Conservation (phyloP, 768 basidiomycete species). For the Auricularia cornea region DNA sequence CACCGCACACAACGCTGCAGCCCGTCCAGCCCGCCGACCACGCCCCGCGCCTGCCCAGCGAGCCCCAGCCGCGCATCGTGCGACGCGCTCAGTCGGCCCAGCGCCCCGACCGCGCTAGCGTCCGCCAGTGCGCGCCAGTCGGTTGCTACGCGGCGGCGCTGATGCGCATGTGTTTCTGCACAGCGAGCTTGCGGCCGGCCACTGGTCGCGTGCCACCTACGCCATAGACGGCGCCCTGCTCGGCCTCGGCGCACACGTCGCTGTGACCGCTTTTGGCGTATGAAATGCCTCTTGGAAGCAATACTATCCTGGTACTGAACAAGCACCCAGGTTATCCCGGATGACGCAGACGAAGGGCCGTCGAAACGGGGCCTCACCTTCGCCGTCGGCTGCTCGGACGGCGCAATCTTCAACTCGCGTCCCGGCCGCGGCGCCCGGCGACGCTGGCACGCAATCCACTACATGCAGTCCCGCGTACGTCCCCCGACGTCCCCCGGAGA, state of each 20-base stretch:
- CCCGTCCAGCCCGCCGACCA: neutral
- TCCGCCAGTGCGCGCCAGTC: neutral
- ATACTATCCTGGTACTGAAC: neutral
- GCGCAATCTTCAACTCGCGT: neutral
- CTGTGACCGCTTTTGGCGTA: neutral
- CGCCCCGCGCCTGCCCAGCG: neutral
- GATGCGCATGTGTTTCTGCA: no score
- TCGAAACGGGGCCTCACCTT: neutral
- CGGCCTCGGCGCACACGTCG: no score
- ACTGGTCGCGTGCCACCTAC: neutral
- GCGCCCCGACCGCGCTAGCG: neutral
- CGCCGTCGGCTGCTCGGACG: neutral
- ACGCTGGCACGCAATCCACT: neutral
- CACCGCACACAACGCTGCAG: neutral
- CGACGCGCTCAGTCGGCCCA: neutral
- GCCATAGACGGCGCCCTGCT: neutral
- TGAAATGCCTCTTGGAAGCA: neutral
- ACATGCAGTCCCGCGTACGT: neutral
- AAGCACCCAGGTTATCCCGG: neutral
- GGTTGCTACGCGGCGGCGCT: neutral
- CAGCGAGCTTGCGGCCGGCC: neutral
- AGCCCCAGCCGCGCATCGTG: neutral
- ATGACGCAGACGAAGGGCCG: neutral
- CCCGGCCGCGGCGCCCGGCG: neutral
- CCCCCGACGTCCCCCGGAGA: neutral